Percentiles rank a stretch among this genome's conserved stretches.
Evolutionary conservation across 495 filamentous ascomycete genomes (phyloP).

Genomic region (Penicillium cinerascens): DNA sequence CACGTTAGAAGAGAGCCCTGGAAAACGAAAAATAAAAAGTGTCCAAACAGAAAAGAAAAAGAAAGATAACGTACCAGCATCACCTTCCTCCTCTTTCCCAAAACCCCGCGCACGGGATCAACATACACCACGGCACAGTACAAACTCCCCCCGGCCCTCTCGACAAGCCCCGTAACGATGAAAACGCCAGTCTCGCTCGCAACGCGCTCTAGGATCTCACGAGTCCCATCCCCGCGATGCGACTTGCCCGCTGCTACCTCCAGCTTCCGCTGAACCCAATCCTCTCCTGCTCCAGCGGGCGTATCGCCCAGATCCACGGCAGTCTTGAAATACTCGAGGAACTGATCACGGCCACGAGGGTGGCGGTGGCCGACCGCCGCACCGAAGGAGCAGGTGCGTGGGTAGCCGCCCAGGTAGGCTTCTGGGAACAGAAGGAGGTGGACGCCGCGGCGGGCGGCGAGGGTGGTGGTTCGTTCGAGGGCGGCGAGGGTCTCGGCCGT

Average conservation of each 20-base stretch:
- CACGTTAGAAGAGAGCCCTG: background rate
- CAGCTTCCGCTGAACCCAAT: slow-evolving; percentile 63
- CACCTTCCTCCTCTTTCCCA: slow-evolving; percentile 90
- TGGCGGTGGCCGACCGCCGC: slow-evolving; percentile 63
- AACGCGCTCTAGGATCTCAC: slow-evolving; percentile 70
- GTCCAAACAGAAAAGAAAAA: no score
- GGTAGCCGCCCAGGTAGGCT: slow-evolving; percentile 88
- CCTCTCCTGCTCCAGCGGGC: slow-evolving; percentile 63
- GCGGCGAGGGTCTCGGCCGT: slow-evolving; percentile 60
- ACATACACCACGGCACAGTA: slow-evolving; percentile 84
- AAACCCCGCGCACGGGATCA: slow-evolving; percentile 61
- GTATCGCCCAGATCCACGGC: slow-evolving; percentile 85
- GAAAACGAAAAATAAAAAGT: slow-evolving; percentile 21
- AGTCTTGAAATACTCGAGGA: slow-evolving; percentile 68
- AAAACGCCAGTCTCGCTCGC: slow-evolving; percentile 74
- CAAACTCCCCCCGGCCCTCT: slow-evolving; percentile 71
- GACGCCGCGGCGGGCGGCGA: slow-evolving; percentile 43
- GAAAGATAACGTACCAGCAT: slow-evolving; percentile 60
- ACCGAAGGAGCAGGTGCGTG: slow-evolving; percentile 73
- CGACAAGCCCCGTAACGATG: slow-evolving; percentile 70
- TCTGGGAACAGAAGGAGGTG: slow-evolving; percentile 86
- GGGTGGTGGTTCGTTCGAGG: slow-evolving; percentile 54
- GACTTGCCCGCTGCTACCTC: slow-evolving; percentile 43
- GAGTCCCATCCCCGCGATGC: slow-evolving; percentile 73
- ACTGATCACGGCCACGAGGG: slow-evolving; percentile 71